Conservation (phyloP, 768 basidiomycete species). For the Paxillus ammoniavirescens region DNA sequence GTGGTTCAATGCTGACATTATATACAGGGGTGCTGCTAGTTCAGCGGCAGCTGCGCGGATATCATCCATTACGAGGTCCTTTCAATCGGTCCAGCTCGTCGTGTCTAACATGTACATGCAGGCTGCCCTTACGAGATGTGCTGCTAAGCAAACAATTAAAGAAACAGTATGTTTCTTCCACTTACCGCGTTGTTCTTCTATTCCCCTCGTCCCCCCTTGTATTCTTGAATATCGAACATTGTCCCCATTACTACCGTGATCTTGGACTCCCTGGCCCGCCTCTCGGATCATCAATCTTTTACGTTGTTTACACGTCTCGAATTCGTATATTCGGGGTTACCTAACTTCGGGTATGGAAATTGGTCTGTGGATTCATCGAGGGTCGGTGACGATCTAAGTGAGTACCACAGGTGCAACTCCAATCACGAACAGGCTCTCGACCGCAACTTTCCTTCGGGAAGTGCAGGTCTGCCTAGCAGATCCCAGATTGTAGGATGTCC, state of each 20-base stretch:
- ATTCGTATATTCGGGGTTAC: background rate
- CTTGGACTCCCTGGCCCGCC: background rate
- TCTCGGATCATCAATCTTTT: background rate
- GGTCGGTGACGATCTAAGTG: too few relatives aligned
- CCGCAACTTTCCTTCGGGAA: too few relatives aligned
- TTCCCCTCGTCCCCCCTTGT: background rate
- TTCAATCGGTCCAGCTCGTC: background rate
- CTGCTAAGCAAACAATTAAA: conserved; percentile 40
- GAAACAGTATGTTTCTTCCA: conserved; percentile 1
- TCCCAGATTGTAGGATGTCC: too few relatives aligned
- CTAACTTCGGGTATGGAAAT: background rate
- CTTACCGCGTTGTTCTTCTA: background rate
- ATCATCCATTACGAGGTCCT: conserved; percentile 65
- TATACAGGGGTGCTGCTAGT: conserved; percentile 66
- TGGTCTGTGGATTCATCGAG: too few relatives aligned
- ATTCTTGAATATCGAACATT: background rate
- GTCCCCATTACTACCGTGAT: too few relatives aligned
- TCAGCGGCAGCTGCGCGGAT: conserved; percentile 43
- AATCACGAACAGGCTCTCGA: too few relatives aligned
- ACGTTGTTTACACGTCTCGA: background rate
- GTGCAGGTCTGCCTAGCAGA: too few relatives aligned
- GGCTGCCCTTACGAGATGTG: conserved; percentile 83
- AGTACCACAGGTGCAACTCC: too few relatives aligned
- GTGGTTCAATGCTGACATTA: background rate
- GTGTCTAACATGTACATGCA: conserved; percentile 24